Conservation (phyloP, 2,329 filamentous ascomycete species). For the Raffaelea arxii region DNA sequence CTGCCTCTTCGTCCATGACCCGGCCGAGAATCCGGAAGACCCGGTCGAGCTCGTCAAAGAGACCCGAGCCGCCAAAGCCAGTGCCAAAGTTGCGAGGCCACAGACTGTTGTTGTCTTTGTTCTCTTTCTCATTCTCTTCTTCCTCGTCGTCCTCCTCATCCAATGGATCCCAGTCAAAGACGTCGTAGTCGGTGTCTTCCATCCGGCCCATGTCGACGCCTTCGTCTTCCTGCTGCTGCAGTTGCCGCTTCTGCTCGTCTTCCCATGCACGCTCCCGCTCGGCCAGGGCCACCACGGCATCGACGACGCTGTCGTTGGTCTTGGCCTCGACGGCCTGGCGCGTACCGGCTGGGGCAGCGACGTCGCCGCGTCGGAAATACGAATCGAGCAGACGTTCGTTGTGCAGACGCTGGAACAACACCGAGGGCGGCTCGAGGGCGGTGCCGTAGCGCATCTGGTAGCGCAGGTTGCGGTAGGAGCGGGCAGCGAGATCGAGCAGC, state of each 20-base stretch:
- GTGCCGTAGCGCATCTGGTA: constrained; percentile 12
- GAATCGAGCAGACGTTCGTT: constrained; percentile 26
- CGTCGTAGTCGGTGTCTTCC: constrained; percentile 2
- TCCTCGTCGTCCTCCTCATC: constrained; percentile 4
- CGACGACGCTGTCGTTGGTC: constrained; percentile 6
- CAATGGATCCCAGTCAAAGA: constrained; percentile 1
- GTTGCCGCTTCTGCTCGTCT: background rate
- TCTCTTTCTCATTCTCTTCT: background rate
- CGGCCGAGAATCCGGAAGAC: constrained; percentile 13
- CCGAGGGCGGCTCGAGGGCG: constrained; percentile 27
- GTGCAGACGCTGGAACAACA: constrained; percentile 28
- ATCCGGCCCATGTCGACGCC: background rate
- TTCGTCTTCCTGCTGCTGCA: constrained; percentile 4
- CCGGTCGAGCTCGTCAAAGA: constrained; percentile 14
- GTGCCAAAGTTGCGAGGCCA: background rate
- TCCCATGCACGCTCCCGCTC: constrained; percentile 6
- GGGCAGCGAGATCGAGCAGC: constrained; percentile 28
- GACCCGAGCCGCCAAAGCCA: constrained; percentile 3
- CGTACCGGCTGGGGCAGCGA: background rate
- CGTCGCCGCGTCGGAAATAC: constrained; percentile 18
- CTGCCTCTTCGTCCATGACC: constrained; percentile 12
- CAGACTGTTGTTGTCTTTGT: background rate
- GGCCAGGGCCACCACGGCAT: constrained; percentile 6
- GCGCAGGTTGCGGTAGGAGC: constrained; percentile 21
- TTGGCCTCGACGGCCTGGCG: constrained; percentile 12